Percentiles rank a stretch among this genome's conserved stretches.
phyloP scores from a whole-genome alignment of 2,329 filamentous ascomycete species.

The Diaporthe nobilis region DNA sequence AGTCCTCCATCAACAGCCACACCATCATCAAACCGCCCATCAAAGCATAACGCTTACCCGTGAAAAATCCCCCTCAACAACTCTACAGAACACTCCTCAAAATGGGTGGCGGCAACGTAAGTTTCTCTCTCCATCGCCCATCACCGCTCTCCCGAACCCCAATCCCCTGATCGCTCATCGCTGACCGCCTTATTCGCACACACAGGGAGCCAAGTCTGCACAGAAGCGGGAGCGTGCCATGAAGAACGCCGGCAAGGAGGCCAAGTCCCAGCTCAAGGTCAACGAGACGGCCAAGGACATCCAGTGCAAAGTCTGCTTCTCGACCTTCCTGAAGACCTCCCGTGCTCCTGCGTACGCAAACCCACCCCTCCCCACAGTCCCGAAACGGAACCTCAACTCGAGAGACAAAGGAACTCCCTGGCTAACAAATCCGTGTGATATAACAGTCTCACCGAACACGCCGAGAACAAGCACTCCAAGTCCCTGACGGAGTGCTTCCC shows the following conservation, averaged over 20 bases:
- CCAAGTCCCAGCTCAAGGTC: slow-evolving; percentile 78
- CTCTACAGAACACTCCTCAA: not conserved
- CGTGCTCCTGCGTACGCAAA: slow-evolving; percentile 74
- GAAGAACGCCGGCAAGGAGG: slow-evolving; percentile 69
- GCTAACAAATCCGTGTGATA: not conserved
- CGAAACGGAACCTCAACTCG: not conserved
- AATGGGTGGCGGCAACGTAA: slow-evolving; percentile 42
- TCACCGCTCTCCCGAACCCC: no score
- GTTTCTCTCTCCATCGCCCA: not conserved
- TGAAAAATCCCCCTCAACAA: slow-evolving; percentile 13
- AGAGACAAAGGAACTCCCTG: not conserved
- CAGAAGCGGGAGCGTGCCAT: slow-evolving; percentile 81
- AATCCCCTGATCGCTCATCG: not conserved
- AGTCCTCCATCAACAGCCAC: not conserved
- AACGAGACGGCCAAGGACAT: slow-evolving; percentile 82
- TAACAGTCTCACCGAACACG: slow-evolving; percentile 76
- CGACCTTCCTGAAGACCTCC: slow-evolving; percentile 84
- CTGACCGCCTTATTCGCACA: slow-evolving; percentile 30
- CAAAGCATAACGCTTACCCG: not conserved
- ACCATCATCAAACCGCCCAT: not conserved
- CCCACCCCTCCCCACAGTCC: not conserved
- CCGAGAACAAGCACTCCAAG: slow-evolving; percentile 83
- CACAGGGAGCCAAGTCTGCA: slow-evolving; percentile 56
- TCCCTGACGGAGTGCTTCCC: slow-evolving; percentile 80
- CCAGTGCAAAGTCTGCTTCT: slow-evolving; percentile 83